A percentile compares a stretch with the other conserved stretches of the same genome.
These are phyloP conservation scores for Diaporthe ampelina DNA, from an alignment of 2,329 filamentous ascomycete species.

Conservation along the genomic window DNA sequence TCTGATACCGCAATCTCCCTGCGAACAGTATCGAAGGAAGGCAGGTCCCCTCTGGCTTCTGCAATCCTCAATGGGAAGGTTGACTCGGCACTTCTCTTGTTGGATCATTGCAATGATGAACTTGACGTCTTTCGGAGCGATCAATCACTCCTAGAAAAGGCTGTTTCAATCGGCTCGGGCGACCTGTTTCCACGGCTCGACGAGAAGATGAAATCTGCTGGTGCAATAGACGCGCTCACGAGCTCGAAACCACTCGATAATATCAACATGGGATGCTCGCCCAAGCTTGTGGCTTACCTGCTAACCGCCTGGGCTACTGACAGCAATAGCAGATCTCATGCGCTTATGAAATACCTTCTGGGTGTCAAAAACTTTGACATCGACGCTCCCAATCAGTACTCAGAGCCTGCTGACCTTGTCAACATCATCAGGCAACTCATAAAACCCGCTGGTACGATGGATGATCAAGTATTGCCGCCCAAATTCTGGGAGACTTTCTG, in stretches of 20 bases:
- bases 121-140: not conserved
- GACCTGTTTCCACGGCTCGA: not conserved
- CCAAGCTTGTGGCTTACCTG: not conserved
- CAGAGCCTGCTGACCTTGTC: too few species aligned
- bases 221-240: accelerated
- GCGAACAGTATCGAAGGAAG: accelerated
- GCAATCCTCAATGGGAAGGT: not conserved
- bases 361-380: too few species aligned
- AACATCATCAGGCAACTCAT: too few species aligned
- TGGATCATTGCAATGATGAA: not conserved
- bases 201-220: not conserved
- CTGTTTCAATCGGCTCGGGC: not conserved
- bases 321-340: not conserved
- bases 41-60: not conserved
- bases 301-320: not conserved
- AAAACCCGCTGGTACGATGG: too few species aligned
- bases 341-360: not conserved
- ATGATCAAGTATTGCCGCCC: too few species aligned
- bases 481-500: too few species aligned
- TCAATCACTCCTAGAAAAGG: not conserved
- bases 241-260: not conserved
- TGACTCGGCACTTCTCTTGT: not conserved
- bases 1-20: not conserved
- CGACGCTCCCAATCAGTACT: too few species aligned
- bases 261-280: not conserved